phyloP scores from a whole-genome alignment of 176 grass and related monocot genomes.

The Hordeum vulgare region MorexV3_pseudomolecules_assembly NC_058521.1:515495624-515496123 shows the following conservation, averaged over 20 bases:
- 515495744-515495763: not conserved
- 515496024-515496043: not conserved
- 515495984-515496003: not conserved
- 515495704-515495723: not conserved
- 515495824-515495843: constrained; percentile 60
- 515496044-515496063: not conserved
- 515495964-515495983: not conserved
- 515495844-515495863: constrained; percentile 52
- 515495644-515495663: not conserved
- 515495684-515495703: not conserved
- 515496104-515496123: constrained; percentile 45
- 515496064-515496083: not conserved
- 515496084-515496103: not conserved
- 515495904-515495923: not conserved
- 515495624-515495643: not conserved
- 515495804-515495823: not conserved
- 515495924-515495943: not conserved
- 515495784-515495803: constrained; percentile 40
- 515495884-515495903: not conserved
- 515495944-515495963: not conserved
- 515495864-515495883: constrained; percentile 24
- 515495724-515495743: not conserved
- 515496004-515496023: not conserved
- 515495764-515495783: constrained; percentile 8
- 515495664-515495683: not conserved